Conservation (phyloP, 2,329 filamentous ascomycete species). For the Neurospora crassa region DNA sequence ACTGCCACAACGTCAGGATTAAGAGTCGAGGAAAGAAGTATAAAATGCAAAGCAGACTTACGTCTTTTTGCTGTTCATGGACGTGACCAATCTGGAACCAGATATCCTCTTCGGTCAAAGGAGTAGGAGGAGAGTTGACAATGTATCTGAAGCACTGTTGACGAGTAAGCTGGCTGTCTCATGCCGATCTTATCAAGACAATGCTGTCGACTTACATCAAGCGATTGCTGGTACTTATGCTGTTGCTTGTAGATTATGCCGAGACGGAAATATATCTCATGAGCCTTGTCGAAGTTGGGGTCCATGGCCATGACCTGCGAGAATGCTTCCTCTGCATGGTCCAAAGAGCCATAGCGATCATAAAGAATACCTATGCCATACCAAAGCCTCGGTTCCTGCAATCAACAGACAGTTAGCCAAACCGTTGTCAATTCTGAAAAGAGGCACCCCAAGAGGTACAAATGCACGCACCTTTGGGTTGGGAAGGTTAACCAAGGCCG, state of each 20-base stretch:
- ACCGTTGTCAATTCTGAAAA: slow-evolving; percentile 1
- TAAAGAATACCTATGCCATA: slow-evolving; percentile 98
- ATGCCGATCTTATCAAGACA: not conserved
- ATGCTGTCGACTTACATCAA: slow-evolving; percentile 57
- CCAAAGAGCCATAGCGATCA: slow-evolving; percentile 88
- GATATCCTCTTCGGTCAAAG: slow-evolving; percentile 93
- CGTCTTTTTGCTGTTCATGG: slow-evolving; percentile 97
- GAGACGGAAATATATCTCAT: slow-evolving; percentile 96
- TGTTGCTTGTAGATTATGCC: slow-evolving; percentile 99
- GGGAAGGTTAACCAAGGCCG: slow-evolving; percentile 82
- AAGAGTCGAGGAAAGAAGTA: not conserved
- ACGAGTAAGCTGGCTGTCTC: slow-evolving; percentile 18
- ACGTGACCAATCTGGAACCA: slow-evolving; percentile 99
- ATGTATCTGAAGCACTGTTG: slow-evolving; percentile 94
- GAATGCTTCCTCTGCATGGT: slow-evolving; percentile 96
- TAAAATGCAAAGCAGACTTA: slow-evolving; percentile 37
- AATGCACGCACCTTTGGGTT: slow-evolving; percentile 69
- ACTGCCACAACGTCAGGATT: slow-evolving; percentile 42
- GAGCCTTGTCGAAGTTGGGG: slow-evolving; percentile 94
- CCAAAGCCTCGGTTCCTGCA: slow-evolving; percentile 89
- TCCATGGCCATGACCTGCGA: slow-evolving; percentile 99
- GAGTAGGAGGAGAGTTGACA: slow-evolving; percentile 81
- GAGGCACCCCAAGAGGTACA: not conserved
- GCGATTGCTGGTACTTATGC: slow-evolving; percentile 81
- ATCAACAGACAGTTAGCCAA: not conserved